Evolutionary conservation across 306 rosid genomes (phyloP), one percentile per base, ranked within the genome.

Genomic region (Senna tora): DNA sequence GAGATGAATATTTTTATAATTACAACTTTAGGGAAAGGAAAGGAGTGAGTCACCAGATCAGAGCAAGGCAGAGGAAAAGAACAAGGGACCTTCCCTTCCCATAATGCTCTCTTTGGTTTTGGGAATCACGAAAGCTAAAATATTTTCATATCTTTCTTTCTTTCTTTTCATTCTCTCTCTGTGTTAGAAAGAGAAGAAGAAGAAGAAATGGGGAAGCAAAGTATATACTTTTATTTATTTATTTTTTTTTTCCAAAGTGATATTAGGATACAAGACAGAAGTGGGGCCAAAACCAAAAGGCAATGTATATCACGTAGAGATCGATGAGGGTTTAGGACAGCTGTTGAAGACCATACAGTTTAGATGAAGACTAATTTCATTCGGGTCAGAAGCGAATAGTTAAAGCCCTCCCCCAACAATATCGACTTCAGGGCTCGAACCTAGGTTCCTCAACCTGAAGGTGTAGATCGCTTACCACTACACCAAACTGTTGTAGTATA

Each of bases 241-340:
- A n/a, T n/a, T n/a, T n/a, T 43, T 74, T 43, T 43, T 38, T 83
- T 73, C 81, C 68, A 17, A 64, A 57, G 52, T 65, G 19, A 53
- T 54, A 55, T 57, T 54, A 61, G 30, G 62, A 56, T 17, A 62
- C 60, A 53, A 41, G 16, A 66, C 69, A 66, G 52, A 56, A 46
- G 81, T 81, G 81, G 91, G 86, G 17, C 67, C 87, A 67, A 71
- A 73, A 39, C 41, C 36, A 47, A 84, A 84, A 81, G 80, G 57
- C 30, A 61, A 72, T 64, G 63, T 25, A 15, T 57, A 16, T 62
- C 62, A 69, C 63, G 72, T 14, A 47, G 64, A 69, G 64, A 60
- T n/a, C n/a, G n/a, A n/a, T 76, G 32, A 74, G 54, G 61, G 17
- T 49, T 49, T 72, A 58, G 41, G 76, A 82, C 83, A 79, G 84